Base-by-base conservation (phyloP, 768 basidiomycete genomes). In the Lactifluus rugatus region DNA sequence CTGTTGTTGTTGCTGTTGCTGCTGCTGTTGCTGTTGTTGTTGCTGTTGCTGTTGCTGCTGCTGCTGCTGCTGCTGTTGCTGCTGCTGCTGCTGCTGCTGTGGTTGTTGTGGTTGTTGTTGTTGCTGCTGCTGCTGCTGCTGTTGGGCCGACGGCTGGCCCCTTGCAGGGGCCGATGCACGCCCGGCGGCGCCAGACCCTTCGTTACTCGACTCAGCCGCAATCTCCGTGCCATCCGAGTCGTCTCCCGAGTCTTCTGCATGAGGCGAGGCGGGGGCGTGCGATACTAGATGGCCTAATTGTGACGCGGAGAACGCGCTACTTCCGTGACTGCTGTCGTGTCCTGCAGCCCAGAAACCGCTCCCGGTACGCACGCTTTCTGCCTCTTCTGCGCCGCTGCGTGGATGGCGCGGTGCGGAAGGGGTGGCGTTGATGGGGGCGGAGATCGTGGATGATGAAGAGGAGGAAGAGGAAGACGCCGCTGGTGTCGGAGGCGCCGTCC, bases 291-390 rank as follows among this genome's bases (percentile, higher is more conserved):
- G 53, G 7, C 56, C 58, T 31, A 65, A 23, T 41, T 67, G 66
- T 13, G 65, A 44, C 37, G 64, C 66, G 11, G 78, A 81, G 68
- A 78, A 83, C 36, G 76, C 79, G 61, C 76, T 79, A 5, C 80
- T 81, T 5, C 81, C 81, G 13, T 79, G 77, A 23, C 78, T 80
- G 48, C 76, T 74, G 58, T 68, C 66, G 41, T 65, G 64, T 2
- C 76, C 78, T 32, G 77, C 82, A 0, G 87, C 87, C 84, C 84
- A 90, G 62, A 86, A 90, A 17, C 83, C 85, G 56, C 87, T 89
- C 6, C 82, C 88, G 45, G 83, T 88, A 17, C 86, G 73, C 26
- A 78, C 77, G 57, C 76, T 77, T 63, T 71, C 70, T 48, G 71
- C 66, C 23, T 72, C 73, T n/a, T 68, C 70, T 6, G 45, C 41